Evolutionary conservation across 768 basidiomycete genomes (phyloP), one percentile per base, ranked within the genome.

Genomic region (Mycena vitilis): DNA sequence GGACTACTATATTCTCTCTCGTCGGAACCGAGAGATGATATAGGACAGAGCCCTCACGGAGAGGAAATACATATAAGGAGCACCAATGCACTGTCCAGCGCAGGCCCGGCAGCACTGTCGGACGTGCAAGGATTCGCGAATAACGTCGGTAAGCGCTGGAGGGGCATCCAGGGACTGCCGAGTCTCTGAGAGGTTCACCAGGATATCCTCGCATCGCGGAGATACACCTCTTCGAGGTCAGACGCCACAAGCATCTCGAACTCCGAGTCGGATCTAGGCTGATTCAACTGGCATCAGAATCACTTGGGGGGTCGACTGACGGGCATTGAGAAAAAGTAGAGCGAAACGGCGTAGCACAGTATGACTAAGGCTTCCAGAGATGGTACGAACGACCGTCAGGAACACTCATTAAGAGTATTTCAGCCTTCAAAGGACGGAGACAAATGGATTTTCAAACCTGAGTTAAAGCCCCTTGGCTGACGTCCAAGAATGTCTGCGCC

Each of bases 1-100:
- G n/a, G n/a, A n/a, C n/a, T n/a, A 90, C 78, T 67, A 91, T 86
- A 77, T 91, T 90, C 38, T 88, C 90, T 38, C 90, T 89, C 60
- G 87, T 85, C 55, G 85, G 81, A 13, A 84, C 81, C 86, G 88
- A 64, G 22, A 7, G 34, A 49, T 45, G 36, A 57, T 16, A 30
- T 23, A 40, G 5, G 30, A 25, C 4, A 42, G 9, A 36, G 20
- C 30, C 30, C 30, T 5, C 2, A 30, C 30, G 30, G 30, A 30
- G 22, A 10, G 11, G 10, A 22, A 23, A 12, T 4, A 60, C 65
- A 2, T 30, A 72, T 67, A 7, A 69, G 42, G 0, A 66, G 25
- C 10, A 30, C 30, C 10, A 57, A 49, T 2, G 64, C 71, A 1
- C 42, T 36, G 5, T 66, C 56, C 1, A 72, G 52, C 37, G 71